Base-by-base conservation (phyloP, 2,329 filamentous ascomycete genomes). In the Pleoardoris graminearum region DNA sequence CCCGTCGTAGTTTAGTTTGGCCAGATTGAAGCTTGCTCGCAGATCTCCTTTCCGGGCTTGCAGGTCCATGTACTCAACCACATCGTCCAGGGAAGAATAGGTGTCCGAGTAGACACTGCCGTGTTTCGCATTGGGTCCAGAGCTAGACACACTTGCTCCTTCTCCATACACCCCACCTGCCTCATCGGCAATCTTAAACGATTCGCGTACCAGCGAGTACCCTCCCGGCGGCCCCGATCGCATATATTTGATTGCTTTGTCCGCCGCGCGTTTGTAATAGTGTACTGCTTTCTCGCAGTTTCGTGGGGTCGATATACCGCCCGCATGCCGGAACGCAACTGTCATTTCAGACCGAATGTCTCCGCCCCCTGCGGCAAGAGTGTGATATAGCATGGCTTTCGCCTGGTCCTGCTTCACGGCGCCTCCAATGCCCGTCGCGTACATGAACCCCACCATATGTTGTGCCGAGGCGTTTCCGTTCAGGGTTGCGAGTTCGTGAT, bases 401-500 rank as follows among this genome's bases (percentile, higher is more conserved):
- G 92, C 92, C 75, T 97, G 94, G 65, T 99, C 89, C 37, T 85
- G 83, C 68, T 89, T 84, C 5, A 96, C 90, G 1, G 86, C 87
- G 27, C 85, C 85, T 14, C 90, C 92, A 52, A 99, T 81, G 0
- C 94, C 94, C 0, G 94, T 99, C 30, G 92, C 92, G 75, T 99
- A 93, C 83, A 96, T 94, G 63, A 99, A 85, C 0, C 90, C 94
- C 41, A 97, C 72, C 93, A 99, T 97, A 74, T 96, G 88, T 72
- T 97, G 91, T 1, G 94, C 94, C 11, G 93, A 96, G 59, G 85
- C 88, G 73, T 99, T 97, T 38, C 93, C 94, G 60, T 88, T 83
- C 53, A 87, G 72, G 16, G 82, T 80, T 2, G 93, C 90, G 48
- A 99, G 81, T 55, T 86, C 81, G 57, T 89, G 80, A 74, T 97